Percentiles rank a stretch among this genome's conserved stretches.
These are phyloP conservation scores for Calonectria crousiana DNA, from an alignment of 2,329 filamentous ascomycete species.

Conservation along the genomic window DNA sequence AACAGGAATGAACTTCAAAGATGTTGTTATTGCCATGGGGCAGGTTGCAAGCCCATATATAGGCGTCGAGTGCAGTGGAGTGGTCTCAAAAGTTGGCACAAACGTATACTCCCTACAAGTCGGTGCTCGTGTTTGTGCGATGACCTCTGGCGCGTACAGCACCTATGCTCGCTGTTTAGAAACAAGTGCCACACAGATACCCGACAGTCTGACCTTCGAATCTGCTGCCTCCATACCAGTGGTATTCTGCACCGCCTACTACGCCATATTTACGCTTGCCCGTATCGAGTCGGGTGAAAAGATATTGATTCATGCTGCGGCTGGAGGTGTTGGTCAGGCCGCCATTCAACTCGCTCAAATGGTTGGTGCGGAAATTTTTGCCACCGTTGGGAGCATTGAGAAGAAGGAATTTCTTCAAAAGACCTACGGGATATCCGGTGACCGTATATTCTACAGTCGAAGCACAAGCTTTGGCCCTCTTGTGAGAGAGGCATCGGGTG, in stretches of 20 bases:
- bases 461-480: conserved; percentile 42
- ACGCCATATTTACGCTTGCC: conserved; percentile 27
- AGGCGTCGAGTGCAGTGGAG: conserved; percentile 56
- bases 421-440: conserved; percentile 43
- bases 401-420: conserved; percentile 46
- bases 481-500: conserved; percentile 37
- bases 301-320: conserved; percentile 47
- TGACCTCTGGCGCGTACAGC: conserved; percentile 27
- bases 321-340: conserved; percentile 45
- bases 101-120: conserved; percentile 12
- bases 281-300: conserved; percentile 34
- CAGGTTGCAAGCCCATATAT: conserved; percentile 50
- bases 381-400: conserved; percentile 47
- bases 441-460: conserved; percentile 47
- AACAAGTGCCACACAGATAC: conserved; percentile 45
- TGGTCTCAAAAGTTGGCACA: conserved; percentile 54
- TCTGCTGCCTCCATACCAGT: conserved; percentile 28
- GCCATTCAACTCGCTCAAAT: conserved; percentile 45
- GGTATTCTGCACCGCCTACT: conserved; percentile 35
- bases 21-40: conserved; percentile 58
- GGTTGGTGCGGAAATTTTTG: conserved; percentile 45
- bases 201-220: conserved; percentile 22
- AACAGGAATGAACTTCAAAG: conserved; percentile 60
- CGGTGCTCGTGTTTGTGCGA: conserved; percentile 29
- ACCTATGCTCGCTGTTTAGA: conserved; percentile 54